Base-by-base conservation (phyloP, 441 rosid species). In the Daphne laureola region DNA sequence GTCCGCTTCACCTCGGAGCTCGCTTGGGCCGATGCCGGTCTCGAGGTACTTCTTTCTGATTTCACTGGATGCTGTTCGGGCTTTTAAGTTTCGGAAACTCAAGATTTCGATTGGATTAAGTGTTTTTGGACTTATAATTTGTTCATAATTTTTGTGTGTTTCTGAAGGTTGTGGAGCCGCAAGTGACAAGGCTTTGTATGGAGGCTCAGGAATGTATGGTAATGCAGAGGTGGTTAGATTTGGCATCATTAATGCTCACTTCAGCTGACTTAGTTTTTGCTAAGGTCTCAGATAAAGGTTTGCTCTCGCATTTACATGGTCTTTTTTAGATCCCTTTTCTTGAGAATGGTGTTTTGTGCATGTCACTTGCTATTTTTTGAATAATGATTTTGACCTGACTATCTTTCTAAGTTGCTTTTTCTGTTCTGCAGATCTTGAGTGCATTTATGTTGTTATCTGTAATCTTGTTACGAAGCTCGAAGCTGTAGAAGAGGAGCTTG, bases 21-120 rank as follows among this genome's bases (percentile, higher is more conserved):
- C 46, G 73, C 99, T 49, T 90, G 99, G 98, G 93, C 92, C 15
- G 98, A 94, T 66, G 98, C 99, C 47, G 98, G 96, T 68, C 88
- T 95, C 14, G 98, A 89, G 95, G 98, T 89, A 58, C 38, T 42
- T 16, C 21, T n/a, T 21, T 45, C 14, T 12, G 0, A n/a, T 12
- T 46, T 44, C 2, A 3, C 42, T 18, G 25, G 14, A 48, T 8
- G 14, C 15, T 46, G 21, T 26, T 12, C 44, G 2, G 13, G 17
- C 3, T 9, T 31, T 54, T 42, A 43, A 38, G 0, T 17, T 31
- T 41, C 40, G 12, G 48, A 38, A 12, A 3, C 16, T 11, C 16
- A 4, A 42, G 49, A 14, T 1, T 18, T 43, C 12, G 23, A 23
- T 14, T 41, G 46, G n/a, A 41, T 25, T 49, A 41, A 41, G 21